phyloP scores from a whole-genome alignment of 2,329 filamentous ascomycete genomes.

The Xylaria sp. region DNA sequence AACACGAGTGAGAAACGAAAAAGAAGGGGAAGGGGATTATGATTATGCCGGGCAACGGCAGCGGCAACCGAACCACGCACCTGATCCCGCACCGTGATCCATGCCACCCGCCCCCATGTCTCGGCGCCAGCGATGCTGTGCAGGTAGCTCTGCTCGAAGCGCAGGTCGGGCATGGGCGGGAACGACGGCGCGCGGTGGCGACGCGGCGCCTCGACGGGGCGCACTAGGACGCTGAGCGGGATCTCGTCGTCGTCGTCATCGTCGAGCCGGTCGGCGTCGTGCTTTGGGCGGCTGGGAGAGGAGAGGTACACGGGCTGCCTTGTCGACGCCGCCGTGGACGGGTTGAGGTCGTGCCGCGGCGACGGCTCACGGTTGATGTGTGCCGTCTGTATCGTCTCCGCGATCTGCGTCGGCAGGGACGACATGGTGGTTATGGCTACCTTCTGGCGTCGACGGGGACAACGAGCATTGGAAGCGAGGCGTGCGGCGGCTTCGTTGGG shows the following conservation, averaged over 20 bases:
- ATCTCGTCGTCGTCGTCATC: slow-evolving; percentile 69
- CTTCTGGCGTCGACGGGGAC: neutral
- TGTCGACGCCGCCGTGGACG: slow-evolving; percentile 73
- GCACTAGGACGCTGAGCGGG: slow-evolving; percentile 67
- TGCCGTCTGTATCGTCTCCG: slow-evolving; percentile 79
- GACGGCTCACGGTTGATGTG: slow-evolving; percentile 78
- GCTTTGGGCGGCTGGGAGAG: neutral
- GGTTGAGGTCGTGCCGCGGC: slow-evolving; percentile 76
- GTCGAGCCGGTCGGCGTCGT: neutral
- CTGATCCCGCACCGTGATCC: slow-evolving; percentile 90
- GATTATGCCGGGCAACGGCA: too few species aligned
- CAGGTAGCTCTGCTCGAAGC: slow-evolving; percentile 98
- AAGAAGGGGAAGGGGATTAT: neutral
- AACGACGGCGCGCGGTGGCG: slow-evolving; percentile 45
- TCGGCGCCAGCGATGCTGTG: slow-evolving; percentile 83
- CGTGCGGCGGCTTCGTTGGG: neutral
- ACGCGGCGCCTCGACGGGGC: slow-evolving; percentile 53
- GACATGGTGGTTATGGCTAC: slow-evolving; percentile 7
- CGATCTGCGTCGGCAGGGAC: slow-evolving; percentile 68
- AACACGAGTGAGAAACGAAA: neutral
- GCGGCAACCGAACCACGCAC: slow-evolving; percentile 56
- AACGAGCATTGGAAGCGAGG: neutral
- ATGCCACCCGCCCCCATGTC: slow-evolving; percentile 77
- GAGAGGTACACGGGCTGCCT: slow-evolving; percentile 63
- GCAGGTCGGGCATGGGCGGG: slow-evolving; percentile 79